Conservation (phyloP, 495 filamentous ascomycete species). For the Tuber microsphaerosporum region DNA sequence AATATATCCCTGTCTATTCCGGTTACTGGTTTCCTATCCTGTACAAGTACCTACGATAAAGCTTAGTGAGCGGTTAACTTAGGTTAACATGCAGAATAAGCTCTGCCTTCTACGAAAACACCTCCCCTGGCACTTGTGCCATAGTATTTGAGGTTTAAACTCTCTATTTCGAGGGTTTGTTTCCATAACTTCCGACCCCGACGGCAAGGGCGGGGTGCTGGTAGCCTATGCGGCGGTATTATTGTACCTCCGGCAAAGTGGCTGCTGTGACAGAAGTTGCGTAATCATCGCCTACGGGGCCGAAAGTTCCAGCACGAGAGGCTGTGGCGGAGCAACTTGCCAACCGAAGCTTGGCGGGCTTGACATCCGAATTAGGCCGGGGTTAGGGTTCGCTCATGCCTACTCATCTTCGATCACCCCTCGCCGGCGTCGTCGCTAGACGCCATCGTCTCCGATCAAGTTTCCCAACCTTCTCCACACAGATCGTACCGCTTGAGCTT, state of each 20-base stretch:
- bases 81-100: not conserved
- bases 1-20: too few species aligned
- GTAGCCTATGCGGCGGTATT: too few species aligned
- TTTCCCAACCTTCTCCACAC: not conserved
- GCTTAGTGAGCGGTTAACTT: not conserved
- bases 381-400: not conserved
- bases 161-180: not conserved
- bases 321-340: not conserved
- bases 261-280: not conserved
- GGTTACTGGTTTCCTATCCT: too few species aligned
- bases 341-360: not conserved
- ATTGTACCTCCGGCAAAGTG: not conserved
- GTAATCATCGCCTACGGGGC: not conserved
- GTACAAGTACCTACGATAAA: not conserved
- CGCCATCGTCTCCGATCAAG: not conserved
- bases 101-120: not conserved
- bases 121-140: not conserved
- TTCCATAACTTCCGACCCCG: not conserved
- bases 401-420: slow-evolving; percentile 6
- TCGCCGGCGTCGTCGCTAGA: not conserved
- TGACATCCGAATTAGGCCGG: not conserved
- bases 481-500: not conserved
- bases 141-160: not conserved
- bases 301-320: not conserved
- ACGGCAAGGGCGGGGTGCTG: not conserved